A percentile compares a stretch with the other conserved stretches of the same genome.
Conservation (phyloP, 1,284 basidiomycete genomes). For the Peniophora sp. region DNA sequence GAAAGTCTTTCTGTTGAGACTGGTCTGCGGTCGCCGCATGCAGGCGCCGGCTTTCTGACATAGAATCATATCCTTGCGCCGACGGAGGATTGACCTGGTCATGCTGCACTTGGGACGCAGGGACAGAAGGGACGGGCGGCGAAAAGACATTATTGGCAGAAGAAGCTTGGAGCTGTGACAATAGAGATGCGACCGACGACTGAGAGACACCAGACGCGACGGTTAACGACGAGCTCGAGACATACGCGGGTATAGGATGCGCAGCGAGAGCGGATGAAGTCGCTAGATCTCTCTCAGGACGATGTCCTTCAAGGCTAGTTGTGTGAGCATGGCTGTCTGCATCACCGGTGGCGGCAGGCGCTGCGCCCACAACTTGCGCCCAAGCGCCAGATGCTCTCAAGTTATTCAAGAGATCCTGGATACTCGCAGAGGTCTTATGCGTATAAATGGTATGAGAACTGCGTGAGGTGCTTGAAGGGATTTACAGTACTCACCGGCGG, state of each 20-base stretch:
- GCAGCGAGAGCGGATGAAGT: background rate
- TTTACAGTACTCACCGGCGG: too few relatives aligned
- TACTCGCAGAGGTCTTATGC: slow-evolving; percentile 47
- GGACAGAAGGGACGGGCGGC: too few relatives aligned
- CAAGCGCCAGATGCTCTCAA: slow-evolving; percentile 58
- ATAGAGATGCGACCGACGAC: slow-evolving; percentile 50
- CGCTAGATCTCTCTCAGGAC: too few relatives aligned
- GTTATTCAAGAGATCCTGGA: slow-evolving; percentile 60
- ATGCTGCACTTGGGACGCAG: too few relatives aligned
- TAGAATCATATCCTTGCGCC: too few relatives aligned
- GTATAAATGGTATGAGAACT: too few relatives aligned
- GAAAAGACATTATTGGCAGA: slow-evolving; percentile 1
- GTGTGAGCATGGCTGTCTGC: slow-evolving; percentile 2
- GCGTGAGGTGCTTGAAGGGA: too few relatives aligned
- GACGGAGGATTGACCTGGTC: too few relatives aligned
- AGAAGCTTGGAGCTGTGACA: slow-evolving; percentile 49
- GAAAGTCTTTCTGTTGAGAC: slow-evolving; percentile 27
- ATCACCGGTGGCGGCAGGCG: slow-evolving; percentile 4
- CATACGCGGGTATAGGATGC: too few relatives aligned
- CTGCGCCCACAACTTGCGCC: slow-evolving; percentile 36
- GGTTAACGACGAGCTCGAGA: background rate
- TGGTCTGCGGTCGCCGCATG: background rate
- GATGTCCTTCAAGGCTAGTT: too few relatives aligned
- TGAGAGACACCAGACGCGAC: background rate
- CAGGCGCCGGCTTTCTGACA: too few relatives aligned